Conservation (phyloP, 371 early-diverging fungal genomes). For the Mortierella sp. region DNA sequence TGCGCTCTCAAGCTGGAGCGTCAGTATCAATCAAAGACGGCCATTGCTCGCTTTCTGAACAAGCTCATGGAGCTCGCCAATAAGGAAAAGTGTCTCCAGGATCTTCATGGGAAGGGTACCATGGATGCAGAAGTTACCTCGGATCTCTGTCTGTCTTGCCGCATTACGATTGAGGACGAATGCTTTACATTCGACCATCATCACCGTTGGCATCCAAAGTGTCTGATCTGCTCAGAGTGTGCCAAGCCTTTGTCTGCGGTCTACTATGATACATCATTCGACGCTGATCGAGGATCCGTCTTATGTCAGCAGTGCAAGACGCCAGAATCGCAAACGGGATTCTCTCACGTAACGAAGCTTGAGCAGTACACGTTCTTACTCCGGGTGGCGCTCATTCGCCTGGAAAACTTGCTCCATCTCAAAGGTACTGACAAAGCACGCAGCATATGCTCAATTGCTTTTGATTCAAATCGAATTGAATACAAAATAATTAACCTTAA, state of each 20-base stretch:
- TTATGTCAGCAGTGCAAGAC: slow-evolving; percentile 67
- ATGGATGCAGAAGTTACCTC: slow-evolving; percentile 74
- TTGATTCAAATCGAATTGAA: too few species aligned
- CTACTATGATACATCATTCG: slow-evolving; percentile 63
- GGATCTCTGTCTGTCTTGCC: slow-evolving; percentile 86
- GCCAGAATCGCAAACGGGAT: slow-evolving; percentile 62
- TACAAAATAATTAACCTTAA: too few species aligned
- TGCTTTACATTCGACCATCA: slow-evolving; percentile 75
- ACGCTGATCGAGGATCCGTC: slow-evolving; percentile 55
- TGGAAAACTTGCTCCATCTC: slow-evolving; percentile 80
- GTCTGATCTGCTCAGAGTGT: slow-evolving; percentile 83
- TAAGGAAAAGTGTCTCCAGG: slow-evolving; percentile 55
- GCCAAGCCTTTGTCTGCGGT: slow-evolving; percentile 61
- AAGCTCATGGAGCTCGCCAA: slow-evolving; percentile 68
- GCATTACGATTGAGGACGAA: slow-evolving; percentile 85
- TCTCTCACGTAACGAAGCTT: slow-evolving; percentile 85
- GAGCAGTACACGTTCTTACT: slow-evolving; percentile 92
- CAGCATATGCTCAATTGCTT: too few species aligned
- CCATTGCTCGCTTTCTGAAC: slow-evolving; percentile 65
- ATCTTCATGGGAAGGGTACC: slow-evolving; percentile 39
- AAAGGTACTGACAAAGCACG: slow-evolving; percentile 63
- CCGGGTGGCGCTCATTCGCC: slow-evolving; percentile 85
- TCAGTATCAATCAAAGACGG: slow-evolving; percentile 53
- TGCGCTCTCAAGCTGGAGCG: slow-evolving; percentile 83
- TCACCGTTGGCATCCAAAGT: slow-evolving; percentile 84